Evolutionary conservation across 1,139 yeast genomes (phyloP), one percentile per base, ranked within the genome.

Genomic region (Taiozyma sp.): DNA sequence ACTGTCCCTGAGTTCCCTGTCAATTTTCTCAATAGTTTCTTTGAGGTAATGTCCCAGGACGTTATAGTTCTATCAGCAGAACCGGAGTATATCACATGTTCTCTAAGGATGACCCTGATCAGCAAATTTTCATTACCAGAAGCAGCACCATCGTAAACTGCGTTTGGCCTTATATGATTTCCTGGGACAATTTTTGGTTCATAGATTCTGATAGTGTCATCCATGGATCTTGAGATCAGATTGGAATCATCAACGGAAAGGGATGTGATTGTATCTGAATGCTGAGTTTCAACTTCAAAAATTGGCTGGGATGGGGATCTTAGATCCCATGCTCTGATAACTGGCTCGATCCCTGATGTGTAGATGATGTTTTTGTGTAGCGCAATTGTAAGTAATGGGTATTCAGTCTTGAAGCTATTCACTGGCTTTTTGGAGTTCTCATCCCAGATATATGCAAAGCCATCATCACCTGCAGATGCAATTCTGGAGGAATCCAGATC

Each of bases 311-410:
- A 66, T 29, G 69, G 57, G 34, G 67, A 66, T 56, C 83, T 66
- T 34, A 77, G 51, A 59, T 86, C 93, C 67, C 75, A 82, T 1
- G 82, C 84, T 46, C 69, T 64, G 0, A 88, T 73, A 0, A 72
- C 67, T 1, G 89, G 85, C 53, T 87, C 93, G 3, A 88, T 77
- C 0, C 96, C 96, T 0, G 84, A 72, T 5, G 80, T 71, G 57
- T 74, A 87, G 3, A 85, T 58, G 19, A 68, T 54, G 21, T 54
- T 55, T 3, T 62, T 61, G 50, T 67, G 67, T 49, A 70, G 62
- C 2, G 76, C 74, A 7, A 84, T 79, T 0, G 88, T 71, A 19
- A 86, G 65, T 2, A 87, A 59, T 0, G 95, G 93, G 58, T 71
- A 84, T 2, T 73, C 73, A 0, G 83, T 73, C 16, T 68, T 62